A percentile compares a stretch with the other conserved stretches of the same genome.
These are phyloP conservation scores for Clitocybe nebularis DNA, from an alignment of 1,284 basidiomycete species.

Conservation along the genomic window DNA sequence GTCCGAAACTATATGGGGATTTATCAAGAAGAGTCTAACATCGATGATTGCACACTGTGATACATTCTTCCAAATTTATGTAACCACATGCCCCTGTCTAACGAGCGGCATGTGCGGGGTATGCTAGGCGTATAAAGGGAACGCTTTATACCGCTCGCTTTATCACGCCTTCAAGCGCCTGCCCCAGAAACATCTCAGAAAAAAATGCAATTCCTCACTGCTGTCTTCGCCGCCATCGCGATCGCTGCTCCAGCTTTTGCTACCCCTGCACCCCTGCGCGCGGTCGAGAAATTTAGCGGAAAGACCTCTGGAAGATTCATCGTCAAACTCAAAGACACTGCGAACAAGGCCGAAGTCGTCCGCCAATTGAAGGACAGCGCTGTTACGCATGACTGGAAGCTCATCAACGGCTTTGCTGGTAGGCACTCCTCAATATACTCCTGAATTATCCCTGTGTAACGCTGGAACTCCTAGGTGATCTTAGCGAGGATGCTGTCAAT, in stretches of 20 bases:
- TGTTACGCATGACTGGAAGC: slow-evolving; percentile 29
- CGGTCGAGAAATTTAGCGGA: slow-evolving; percentile 21
- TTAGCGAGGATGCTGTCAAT: slow-evolving; percentile 52
- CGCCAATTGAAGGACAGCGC: slow-evolving; percentile 26
- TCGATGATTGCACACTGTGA: neutral
- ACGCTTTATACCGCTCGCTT: neutral
- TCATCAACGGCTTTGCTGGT: slow-evolving; percentile 61
- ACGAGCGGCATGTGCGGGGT: neutral
- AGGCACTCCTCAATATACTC: slow-evolving; percentile 12
- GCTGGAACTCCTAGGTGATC: slow-evolving; percentile 26
- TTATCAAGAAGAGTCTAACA: neutral
- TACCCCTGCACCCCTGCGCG: slow-evolving; percentile 15
- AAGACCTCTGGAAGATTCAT: slow-evolving; percentile 42
- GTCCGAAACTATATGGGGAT: too few relatives aligned
- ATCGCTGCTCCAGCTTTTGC: slow-evolving; percentile 22
- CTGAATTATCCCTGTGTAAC: neutral
- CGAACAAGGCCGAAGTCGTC: slow-evolving; percentile 25
- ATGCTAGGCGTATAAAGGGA: neutral
- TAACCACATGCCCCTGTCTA: neutral
- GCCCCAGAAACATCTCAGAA: neutral
- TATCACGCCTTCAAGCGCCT: neutral
- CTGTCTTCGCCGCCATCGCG: slow-evolving; percentile 20
- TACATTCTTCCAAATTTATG: neutral
- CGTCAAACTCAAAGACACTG: slow-evolving; percentile 56
- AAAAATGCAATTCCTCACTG: slow-evolving; percentile 23